phyloP scores from a whole-genome alignment of 768 basidiomycete genomes.

The Boletus sensibilis region DNA sequence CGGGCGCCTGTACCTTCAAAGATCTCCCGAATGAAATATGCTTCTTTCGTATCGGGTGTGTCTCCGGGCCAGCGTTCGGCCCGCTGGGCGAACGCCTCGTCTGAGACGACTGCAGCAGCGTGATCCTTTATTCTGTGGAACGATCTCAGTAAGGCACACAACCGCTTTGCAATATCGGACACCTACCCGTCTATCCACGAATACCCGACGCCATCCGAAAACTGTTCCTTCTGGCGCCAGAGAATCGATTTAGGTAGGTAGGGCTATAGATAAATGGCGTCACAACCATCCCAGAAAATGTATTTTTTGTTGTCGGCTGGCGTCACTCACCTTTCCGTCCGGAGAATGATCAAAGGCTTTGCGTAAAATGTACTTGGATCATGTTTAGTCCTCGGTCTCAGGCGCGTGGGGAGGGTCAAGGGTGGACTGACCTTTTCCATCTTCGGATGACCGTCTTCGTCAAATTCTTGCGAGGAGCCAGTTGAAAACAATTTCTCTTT shows the following conservation, averaged over 20 bases:
- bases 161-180: neutral
- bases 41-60: conserved; percentile 95
- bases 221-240: conserved; percentile 99
- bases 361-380: conserved; percentile 79
- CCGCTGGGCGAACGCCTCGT: conserved; percentile 74
- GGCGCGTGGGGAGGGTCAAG: neutral
- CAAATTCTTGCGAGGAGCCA: conserved; percentile 67
- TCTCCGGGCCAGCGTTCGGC: conserved; percentile 73
- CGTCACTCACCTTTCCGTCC: conserved; percentile 59
- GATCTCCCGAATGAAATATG: conserved; percentile 86
- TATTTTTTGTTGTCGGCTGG: neutral
- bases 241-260: conserved; percentile 93
- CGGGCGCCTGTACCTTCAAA: conserved; percentile 63
- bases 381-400: conserved; percentile 13
- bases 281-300: neutral
- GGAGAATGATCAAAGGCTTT: conserved; percentile 92
- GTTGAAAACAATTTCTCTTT: conserved; percentile 88
- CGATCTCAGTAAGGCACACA: neutral
- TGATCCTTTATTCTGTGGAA: conserved; percentile 80
- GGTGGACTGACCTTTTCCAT: conserved; percentile 84
- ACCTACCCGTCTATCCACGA: conserved; percentile 96
- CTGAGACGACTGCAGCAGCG: conserved; percentile 70
- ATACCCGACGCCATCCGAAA: conserved; percentile 98
- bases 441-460: conserved; percentile 81
- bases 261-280: conserved; percentile 45